A percentile compares a stretch with the other conserved stretches of the same genome.
Conservation (phyloP, 345 rosid genomes). For the Arabis hirsuta region DNA sequence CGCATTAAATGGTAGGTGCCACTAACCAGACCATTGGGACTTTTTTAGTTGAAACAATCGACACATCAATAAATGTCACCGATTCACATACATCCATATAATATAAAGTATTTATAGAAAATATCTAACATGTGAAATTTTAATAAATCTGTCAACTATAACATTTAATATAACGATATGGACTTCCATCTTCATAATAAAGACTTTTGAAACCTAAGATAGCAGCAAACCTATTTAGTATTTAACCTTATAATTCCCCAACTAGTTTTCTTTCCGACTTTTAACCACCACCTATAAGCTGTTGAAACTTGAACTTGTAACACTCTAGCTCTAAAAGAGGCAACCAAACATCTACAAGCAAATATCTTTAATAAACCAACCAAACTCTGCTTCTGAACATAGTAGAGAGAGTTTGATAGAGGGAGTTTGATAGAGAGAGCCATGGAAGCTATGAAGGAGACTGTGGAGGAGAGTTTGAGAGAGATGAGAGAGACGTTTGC, state of each 20-base stretch:
- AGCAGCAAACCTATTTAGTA: conserved; percentile 10
- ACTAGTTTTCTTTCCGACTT: conserved; percentile 23
- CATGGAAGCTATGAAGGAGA: conserved; percentile 45
- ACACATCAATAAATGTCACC: conserved; percentile 40
- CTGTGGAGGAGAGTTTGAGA: conserved; percentile 46
- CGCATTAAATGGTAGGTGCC: conserved; percentile 30
- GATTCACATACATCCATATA: conserved; percentile 8
- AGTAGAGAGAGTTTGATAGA: conserved; percentile 19
- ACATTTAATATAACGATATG: conserved; percentile 28
- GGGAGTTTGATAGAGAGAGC: conserved; percentile 15
- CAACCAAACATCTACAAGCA: not conserved
- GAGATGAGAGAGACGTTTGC: conserved; percentile 65
- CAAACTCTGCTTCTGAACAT: conserved; percentile 4
- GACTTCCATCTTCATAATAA: conserved; percentile 30
- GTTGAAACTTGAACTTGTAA: conserved; percentile 18
- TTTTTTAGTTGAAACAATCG: conserved; percentile 17
- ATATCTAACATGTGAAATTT: conserved; percentile 26
- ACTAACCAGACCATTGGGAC: conserved; percentile 17
- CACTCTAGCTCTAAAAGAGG: conserved; percentile 23
- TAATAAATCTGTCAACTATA: conserved; percentile 1
- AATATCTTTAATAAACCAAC: not conserved
- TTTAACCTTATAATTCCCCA: conserved; percentile 26
- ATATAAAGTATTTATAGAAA: not conserved
- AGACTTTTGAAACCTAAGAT: conserved; percentile 10
- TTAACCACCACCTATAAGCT: conserved; percentile 31